Evolutionary conservation across 2,329 filamentous ascomycete genomes (phyloP).

Genomic region (Ceratocystis alfenasii): DNA sequence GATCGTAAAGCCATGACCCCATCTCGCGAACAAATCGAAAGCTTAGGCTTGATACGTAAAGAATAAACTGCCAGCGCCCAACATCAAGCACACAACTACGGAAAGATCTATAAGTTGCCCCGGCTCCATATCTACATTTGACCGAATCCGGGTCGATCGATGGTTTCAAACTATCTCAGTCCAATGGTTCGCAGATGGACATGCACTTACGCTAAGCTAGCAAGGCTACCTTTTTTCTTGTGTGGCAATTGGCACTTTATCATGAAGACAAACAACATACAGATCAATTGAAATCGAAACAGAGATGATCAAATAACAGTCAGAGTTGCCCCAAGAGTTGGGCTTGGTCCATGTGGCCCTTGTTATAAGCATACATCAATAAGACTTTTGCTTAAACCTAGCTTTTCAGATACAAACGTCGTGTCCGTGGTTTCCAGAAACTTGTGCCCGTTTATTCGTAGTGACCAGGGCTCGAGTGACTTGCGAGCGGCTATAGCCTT

Average conservation of each 20-base stretch:
- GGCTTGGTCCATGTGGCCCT: slow-evolving; percentile 18
- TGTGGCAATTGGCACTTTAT: slow-evolving; percentile 9
- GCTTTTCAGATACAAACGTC: neutral
- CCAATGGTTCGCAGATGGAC: too few relatives aligned
- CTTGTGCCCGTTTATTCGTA: neutral
- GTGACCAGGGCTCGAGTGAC: too few relatives aligned
- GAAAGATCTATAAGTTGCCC: neutral
- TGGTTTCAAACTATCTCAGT: neutral
- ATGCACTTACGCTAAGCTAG: neutral
- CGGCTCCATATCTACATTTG: neutral
- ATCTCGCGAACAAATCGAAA: slow-evolving; percentile 79
- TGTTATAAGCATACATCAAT: slow-evolving; percentile 20
- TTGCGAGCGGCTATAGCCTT: too few relatives aligned
- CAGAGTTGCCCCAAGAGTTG: slow-evolving; percentile 22
- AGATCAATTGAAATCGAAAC: slow-evolving; percentile 12
- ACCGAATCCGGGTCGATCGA: neutral
- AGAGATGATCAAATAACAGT: slow-evolving; percentile 24
- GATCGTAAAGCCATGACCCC: slow-evolving; percentile 57
- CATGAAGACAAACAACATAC: slow-evolving; percentile 10
- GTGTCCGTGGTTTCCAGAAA: neutral
- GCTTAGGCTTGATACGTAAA: slow-evolving; percentile 70
- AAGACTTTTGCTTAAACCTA: slow-evolving; percentile 16
- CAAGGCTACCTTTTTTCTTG: neutral
- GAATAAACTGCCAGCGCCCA: slow-evolving; percentile 52
- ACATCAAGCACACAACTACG: neutral